phyloP scores from a whole-genome alignment of 192 early-diverging fungal species.

The Podila minutissima region DNA sequence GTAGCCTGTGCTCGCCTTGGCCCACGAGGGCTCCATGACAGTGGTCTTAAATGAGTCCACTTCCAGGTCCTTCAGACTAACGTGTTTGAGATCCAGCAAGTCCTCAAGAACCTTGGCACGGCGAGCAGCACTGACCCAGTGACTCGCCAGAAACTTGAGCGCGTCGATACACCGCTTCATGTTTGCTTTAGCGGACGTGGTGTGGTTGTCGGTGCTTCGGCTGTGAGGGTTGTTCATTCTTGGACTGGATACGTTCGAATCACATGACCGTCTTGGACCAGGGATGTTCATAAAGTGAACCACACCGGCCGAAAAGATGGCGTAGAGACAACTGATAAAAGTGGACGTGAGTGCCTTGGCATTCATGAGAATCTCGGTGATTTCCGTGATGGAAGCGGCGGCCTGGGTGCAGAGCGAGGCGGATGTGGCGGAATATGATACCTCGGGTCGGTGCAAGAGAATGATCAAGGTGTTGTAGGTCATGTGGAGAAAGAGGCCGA shows the following conservation, averaged over 20 bases:
- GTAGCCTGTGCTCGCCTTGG: constrained; percentile 13
- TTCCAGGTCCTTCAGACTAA: constrained; percentile 39
- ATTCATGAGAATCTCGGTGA: constrained; percentile 42
- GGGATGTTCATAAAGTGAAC: constrained; percentile 55
- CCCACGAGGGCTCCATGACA: constrained; percentile 25
- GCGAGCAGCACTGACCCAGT: constrained; percentile 43
- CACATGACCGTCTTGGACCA: constrained; percentile 6
- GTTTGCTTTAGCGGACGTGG: constrained; percentile 29
- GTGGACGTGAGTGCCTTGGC: constrained; percentile 28
- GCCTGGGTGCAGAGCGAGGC: constrained; percentile 47
- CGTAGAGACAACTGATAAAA: constrained; percentile 47
- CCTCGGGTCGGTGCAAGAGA: constrained; percentile 63
- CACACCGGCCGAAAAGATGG: constrained; percentile 50
- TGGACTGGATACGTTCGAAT: constrained; percentile 21
- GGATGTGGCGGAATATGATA: constrained; percentile 33
- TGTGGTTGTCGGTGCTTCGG: neutral
- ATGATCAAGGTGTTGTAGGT: constrained; percentile 64
- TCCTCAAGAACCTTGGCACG: constrained; percentile 50
- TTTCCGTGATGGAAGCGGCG: constrained; percentile 47
- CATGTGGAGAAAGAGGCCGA: constrained; percentile 54
- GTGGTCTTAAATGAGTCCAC: constrained; percentile 28
- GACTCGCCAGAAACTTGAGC: constrained; percentile 29
- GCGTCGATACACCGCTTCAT: constrained; percentile 47
- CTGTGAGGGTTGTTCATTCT: neutral
- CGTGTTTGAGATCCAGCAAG: constrained; percentile 45